These are phyloP conservation scores for Vitis rotundifolia DNA, from an alignment of 164 flowering plant species.

Conservation along the genomic window DNA sequence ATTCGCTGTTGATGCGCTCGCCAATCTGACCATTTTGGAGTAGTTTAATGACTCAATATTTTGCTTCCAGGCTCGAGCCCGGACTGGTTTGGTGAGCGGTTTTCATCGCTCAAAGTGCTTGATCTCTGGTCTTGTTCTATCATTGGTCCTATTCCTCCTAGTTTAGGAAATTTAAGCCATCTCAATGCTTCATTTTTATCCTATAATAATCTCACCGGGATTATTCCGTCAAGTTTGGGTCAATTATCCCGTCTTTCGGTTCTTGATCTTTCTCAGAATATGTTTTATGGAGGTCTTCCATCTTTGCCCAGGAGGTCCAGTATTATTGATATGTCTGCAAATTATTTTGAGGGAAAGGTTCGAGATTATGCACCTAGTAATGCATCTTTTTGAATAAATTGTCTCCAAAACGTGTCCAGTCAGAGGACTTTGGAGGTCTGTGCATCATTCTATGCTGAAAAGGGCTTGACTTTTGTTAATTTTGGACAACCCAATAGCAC, in stretches of 20 bases:
- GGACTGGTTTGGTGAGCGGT: no score
- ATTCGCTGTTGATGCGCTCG: slow-evolving; percentile 39
- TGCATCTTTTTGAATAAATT: slow-evolving; percentile 53
- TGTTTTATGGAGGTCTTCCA: slow-evolving; percentile 40
- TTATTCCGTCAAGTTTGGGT: slow-evolving; percentile 50
- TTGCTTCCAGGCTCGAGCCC: no score
- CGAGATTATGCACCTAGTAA: slow-evolving; percentile 29
- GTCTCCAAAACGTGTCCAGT: slow-evolving; percentile 54
- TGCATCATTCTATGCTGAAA: slow-evolving; percentile 53
- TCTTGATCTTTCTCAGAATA: slow-evolving; percentile 54
- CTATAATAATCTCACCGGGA: slow-evolving; percentile 45
- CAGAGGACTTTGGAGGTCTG: slow-evolving; percentile 65
- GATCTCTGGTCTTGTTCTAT: slow-evolving; percentile 39
- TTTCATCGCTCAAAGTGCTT: no score
- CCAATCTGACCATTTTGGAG: no score
- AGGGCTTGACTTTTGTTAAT: slow-evolving; percentile 62
- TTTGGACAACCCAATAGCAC: slow-evolving; percentile 55
- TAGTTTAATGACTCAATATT: no score
- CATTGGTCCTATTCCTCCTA: slow-evolving; percentile 38
- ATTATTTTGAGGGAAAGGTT: slow-evolving; percentile 49
- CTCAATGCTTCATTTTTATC: slow-evolving; percentile 40
- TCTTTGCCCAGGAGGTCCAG: slow-evolving; percentile 24
- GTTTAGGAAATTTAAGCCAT: slow-evolving; percentile 49
- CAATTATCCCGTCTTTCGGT: slow-evolving; percentile 41
- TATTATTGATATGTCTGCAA: slow-evolving; percentile 33